A percentile compares a stretch with the other conserved stretches of the same genome.
phyloP scores from a whole-genome alignment of 331 rosid species.

The Acacia pycnantha region DNA sequence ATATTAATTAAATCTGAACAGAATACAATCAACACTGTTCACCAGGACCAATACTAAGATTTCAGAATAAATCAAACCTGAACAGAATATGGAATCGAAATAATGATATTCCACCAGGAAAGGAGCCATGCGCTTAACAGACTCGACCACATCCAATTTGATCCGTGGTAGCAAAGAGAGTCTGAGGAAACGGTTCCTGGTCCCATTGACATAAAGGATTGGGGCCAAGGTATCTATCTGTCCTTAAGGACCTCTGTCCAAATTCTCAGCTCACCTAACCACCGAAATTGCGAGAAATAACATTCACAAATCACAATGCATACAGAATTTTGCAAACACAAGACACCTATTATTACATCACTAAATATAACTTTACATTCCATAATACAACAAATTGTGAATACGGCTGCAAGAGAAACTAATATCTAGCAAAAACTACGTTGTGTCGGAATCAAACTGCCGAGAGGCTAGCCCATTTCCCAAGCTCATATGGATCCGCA shows the following conservation, averaged over 20 bases:
- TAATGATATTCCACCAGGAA: no score
- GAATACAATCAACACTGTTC: no score
- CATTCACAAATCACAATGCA: conserved; percentile 1
- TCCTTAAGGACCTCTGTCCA: conserved; percentile 14
- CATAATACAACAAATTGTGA: conserved; percentile 54
- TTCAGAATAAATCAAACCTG: no score
- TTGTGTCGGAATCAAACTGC: conserved; percentile 52
- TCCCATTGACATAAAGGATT: neutral
- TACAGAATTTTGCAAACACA: conserved; percentile 21
- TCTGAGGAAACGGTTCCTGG: neutral
- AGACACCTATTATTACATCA: conserved; percentile 36
- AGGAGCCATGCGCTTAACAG: no score
- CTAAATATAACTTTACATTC: conserved; percentile 45
- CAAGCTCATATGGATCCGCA: conserved; percentile 21
- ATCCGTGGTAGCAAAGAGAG: neutral
- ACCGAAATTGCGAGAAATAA: conserved; percentile 7
- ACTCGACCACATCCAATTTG: no score
- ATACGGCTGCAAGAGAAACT: conserved; percentile 36
- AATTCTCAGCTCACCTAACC: conserved; percentile 21
- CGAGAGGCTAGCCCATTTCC: conserved; percentile 64
- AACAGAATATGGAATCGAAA: no score
- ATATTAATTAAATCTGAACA: no score
- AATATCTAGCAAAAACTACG: conserved; percentile 10
- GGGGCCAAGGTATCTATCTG: neutral
- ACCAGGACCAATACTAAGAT: no score